Percentiles rank a stretch among this genome's conserved stretches.
These are phyloP conservation scores for Bonia amplexicaulis DNA, from an alignment of 176 grass and related monocot genomes.

Conservation along the genomic window DNA sequence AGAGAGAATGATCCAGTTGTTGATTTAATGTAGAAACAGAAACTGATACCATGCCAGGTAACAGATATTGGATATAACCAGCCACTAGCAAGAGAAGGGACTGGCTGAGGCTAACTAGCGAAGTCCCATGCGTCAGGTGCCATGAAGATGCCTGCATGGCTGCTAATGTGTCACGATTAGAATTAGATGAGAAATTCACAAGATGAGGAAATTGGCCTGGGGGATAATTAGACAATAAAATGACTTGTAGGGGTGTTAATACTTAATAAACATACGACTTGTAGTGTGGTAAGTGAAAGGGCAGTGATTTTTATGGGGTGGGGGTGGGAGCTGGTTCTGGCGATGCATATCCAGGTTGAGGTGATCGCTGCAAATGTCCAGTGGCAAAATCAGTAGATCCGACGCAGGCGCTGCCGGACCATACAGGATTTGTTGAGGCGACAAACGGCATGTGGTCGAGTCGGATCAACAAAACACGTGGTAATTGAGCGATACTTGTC, in stretches of 20 bases:
- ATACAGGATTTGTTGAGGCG: too few species aligned
- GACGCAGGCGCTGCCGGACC: too few species aligned
- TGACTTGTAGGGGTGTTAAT: not conserved
- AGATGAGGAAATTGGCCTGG: not conserved
- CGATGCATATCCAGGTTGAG: not conserved
- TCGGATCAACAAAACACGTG: too few species aligned
- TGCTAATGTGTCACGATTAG: not conserved
- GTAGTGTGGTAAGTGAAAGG: not conserved
- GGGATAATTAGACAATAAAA: not conserved
- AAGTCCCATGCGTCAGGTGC: not conserved
- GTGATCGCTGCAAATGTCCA: not conserved
- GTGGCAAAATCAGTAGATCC: not conserved
- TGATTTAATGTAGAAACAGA: not conserved
- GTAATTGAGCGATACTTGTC: too few species aligned
- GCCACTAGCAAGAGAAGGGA: not conserved
- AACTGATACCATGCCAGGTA: not conserved
- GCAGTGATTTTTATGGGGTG: not conserved
- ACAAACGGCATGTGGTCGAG: too few species aligned
- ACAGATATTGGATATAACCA: not conserved
- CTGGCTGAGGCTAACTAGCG: not conserved
- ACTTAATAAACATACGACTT: not conserved
- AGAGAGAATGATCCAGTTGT: not conserved
- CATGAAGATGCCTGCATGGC: not conserved
- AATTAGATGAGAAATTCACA: not conserved
- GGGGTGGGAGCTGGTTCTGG: not conserved